Evolutionary conservation across 2,329 filamentous ascomycete species (phyloP).

Genomic region (Stachybotrys elegans): DNA sequence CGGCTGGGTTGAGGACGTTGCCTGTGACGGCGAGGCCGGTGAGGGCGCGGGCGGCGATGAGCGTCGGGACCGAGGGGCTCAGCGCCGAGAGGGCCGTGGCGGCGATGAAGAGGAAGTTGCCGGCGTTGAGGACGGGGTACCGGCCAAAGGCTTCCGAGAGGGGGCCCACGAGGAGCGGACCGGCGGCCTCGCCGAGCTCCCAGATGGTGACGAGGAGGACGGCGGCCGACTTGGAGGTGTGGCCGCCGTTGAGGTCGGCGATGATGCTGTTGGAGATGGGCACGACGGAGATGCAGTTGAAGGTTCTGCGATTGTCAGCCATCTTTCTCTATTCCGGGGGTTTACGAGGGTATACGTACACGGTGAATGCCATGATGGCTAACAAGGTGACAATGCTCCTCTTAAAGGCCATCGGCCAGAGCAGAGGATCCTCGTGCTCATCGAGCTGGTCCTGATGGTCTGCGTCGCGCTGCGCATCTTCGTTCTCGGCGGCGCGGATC

Average conservation of each 20-base stretch:
- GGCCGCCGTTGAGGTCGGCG: constrained; percentile 35
- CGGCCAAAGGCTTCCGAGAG: constrained; percentile 57
- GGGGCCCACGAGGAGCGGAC: constrained; percentile 56
- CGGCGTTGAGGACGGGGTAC: constrained; percentile 46
- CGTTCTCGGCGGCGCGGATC: no score
- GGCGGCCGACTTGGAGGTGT: constrained; percentile 38
- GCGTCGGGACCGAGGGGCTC: constrained; percentile 36
- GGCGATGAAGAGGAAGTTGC: constrained; percentile 45
- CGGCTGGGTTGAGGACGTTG: constrained; percentile 58
- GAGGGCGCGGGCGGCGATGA: constrained; percentile 50
- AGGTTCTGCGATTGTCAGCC: constrained; percentile 34
- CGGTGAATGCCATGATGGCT: constrained; percentile 50
- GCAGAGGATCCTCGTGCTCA: neutral
- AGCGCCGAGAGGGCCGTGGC: constrained; percentile 44
- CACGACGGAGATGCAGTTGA: constrained; percentile 52
- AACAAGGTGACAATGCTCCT: constrained; percentile 48
- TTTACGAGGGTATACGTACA: constrained; percentile 31
- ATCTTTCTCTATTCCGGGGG: no score
- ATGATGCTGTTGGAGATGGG: constrained; percentile 49
- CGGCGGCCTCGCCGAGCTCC: constrained; percentile 61
- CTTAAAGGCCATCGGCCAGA: constrained; percentile 46
- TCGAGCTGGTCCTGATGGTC: no score
- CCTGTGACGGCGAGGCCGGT: constrained; percentile 59
- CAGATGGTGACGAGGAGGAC: constrained; percentile 66
- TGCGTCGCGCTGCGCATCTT: no score